Base-by-base conservation (phyloP, 768 basidiomycete genomes). In the Hydnum rufescens region DNA sequence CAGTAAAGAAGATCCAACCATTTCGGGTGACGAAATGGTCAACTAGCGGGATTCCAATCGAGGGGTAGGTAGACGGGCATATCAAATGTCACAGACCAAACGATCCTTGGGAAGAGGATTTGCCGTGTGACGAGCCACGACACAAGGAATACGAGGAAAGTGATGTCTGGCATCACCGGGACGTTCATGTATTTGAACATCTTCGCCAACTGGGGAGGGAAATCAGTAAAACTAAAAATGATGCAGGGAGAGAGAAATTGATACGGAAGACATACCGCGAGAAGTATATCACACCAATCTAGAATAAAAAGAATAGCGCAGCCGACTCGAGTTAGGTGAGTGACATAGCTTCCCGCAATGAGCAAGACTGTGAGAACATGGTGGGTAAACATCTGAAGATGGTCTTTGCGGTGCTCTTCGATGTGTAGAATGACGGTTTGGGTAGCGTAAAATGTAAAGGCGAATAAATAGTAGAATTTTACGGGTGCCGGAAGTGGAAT, bases 381-480 rank as follows among this genome's bases (percentile, higher is more conserved):
- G 68, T 99, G 95, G 25, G 79, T 69, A 75, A 96, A 83, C 93
- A 96, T 96, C 66, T 96, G 93, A 59, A 71, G 69, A 65, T 96
- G 88, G 65, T 99, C 95, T 63, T 87, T 89, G 53, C 95, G 72
- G 52, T 78, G 75, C 34, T 80, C 88, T 64, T 99, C 95, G 26
- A 90, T 80, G 64, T 96, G 87, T 64, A 99, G 74, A 54, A 93
- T 80, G 56, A 96, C 70, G 6, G 95, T 71, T 65, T 92, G 89
- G 63, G 97, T 90, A 51, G 82, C 65, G 68, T 95, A 99, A 66
- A 90, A 90, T 34, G 85, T 83, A 28, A 74, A 75, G 64, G 90
- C 85, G 22, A 72, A 73, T 25, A 90, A 75, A 62, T 93, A 95
- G 65, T 90, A 93, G 61, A 88, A 73, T 66, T 96, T 96, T 66